Evolutionary conservation across 176 grass and related monocot genomes (phyloP), one percentile per base, ranked within the genome.

Genomic region (Melocanna baccifera): DNA sequence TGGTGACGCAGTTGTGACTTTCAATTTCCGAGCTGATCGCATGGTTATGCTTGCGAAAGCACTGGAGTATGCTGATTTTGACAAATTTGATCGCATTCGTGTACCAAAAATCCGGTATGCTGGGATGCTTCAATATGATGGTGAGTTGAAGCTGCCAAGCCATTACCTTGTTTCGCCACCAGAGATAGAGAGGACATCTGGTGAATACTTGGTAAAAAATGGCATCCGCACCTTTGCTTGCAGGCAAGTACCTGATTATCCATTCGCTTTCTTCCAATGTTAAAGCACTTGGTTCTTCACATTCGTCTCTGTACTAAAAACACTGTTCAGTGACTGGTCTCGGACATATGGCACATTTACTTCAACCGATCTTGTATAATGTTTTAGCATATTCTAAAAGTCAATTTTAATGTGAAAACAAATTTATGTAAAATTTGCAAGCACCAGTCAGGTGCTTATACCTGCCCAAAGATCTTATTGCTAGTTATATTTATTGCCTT

Each of bases 181-280:
- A 25, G 88, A 92, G 89, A 99, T 99, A 65, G 96, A 92, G 45
- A 92, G 96, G 78, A 99, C 96, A 82, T 99, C 96, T 53, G 96
- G 96, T 69, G 96, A 99, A 87, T 99, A 99, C 92, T 94, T 99
- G 86, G 96, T 94, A 16, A 87, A 99, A 67, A 99, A 96, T 92
- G 93, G 96, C 37, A 6, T 99, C 47, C 93, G 86, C 47, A 99
- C 96, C 29, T 99, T 99, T 78, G 96, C 96, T 91, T 99, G 96
- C 96, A 99, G 96, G 96, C 91, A 99, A 84, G 90, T 75, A 79
- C 30, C 67, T 82, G 7, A 25, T 42, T 72, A 77, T 81, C 14
- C 20, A 69, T n/a, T 67, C 8, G 74, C 67, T 78, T 63, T 52
- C 47, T 78, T 84, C 4, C 22, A 43, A 32, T 80, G 37, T 40